Conservation (phyloP, 768 basidiomycete species). For the Termitomyces sp. region DNA sequence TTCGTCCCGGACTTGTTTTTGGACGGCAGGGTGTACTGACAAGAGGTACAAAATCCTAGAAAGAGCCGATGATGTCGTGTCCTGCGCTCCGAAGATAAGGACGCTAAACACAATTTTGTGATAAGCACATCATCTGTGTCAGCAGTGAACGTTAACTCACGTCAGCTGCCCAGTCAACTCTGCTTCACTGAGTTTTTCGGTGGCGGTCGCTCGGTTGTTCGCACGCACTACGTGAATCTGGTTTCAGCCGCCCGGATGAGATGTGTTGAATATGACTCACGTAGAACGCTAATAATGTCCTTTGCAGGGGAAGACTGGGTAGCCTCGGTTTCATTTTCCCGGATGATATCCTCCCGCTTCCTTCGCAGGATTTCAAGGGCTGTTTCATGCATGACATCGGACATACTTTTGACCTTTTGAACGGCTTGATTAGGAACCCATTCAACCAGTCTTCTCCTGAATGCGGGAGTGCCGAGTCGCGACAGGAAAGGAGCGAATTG, state of each 20-base stretch:
- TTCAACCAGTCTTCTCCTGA: conserved; percentile 39
- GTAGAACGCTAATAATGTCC: conserved; percentile 45
- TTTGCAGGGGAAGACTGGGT: conserved; percentile 24
- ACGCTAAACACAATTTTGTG: conserved; percentile 23
- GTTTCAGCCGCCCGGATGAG: conserved; percentile 1
- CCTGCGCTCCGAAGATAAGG: conserved; percentile 44
- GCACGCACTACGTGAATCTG: conserved; percentile 23
- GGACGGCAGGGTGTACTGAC: conserved; percentile 30
- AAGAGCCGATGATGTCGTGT: conserved; percentile 41
- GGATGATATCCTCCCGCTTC: conserved; percentile 25
- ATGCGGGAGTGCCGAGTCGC: conserved; percentile 32
- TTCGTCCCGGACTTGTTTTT: conserved; percentile 32
- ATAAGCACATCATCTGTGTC: background rate
- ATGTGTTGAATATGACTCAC: conserved; percentile 23
- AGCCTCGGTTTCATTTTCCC: conserved; percentile 15
- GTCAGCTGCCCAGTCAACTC: conserved; percentile 47
- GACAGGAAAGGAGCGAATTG: conserved; percentile 40
- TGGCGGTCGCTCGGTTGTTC: conserved; percentile 28
- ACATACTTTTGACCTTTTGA: conserved; percentile 37
- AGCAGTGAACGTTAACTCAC: conserved; percentile 20
- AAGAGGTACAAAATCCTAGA: conserved; percentile 36
- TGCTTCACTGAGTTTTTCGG: conserved; percentile 32
- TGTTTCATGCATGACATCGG: conserved; percentile 42
- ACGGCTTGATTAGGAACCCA: conserved; percentile 30
- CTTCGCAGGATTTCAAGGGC: conserved; percentile 33